These are phyloP conservation scores for Acorus gramineus DNA, from an alignment of 106 monocot genomes.

Conservation along the genomic window DNA sequence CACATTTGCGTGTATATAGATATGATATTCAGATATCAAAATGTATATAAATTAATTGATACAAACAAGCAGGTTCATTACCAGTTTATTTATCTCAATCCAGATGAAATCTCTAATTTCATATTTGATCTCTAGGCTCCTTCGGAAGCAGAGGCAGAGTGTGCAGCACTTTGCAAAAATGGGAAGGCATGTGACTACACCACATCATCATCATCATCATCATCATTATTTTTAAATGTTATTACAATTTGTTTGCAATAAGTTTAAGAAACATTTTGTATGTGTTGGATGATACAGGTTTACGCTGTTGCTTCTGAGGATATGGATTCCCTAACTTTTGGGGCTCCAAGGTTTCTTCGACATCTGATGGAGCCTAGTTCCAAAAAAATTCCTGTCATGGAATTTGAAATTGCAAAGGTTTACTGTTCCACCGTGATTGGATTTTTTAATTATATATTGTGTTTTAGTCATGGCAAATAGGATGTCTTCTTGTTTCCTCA, in stretches of 20 bases:
- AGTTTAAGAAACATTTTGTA: no score
- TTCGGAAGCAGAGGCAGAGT: slow-evolving; percentile 91
- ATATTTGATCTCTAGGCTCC: slow-evolving; percentile 42
- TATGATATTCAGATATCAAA: no score
- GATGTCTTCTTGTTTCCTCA: neutral
- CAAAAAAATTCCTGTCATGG: slow-evolving; percentile 80
- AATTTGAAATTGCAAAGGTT: slow-evolving; percentile 84
- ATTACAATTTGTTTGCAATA: no score
- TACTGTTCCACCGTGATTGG: neutral
- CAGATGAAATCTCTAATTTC: no score
- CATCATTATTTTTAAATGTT: no score
- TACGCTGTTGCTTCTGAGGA: slow-evolving; percentile 94
- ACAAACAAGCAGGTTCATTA: no score
- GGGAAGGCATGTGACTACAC: slow-evolving; percentile 34
- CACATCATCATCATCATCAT: no score
- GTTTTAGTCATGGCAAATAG: neutral
- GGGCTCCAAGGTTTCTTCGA: slow-evolving; percentile 78
- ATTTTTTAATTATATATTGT: neutral
- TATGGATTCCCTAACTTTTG: slow-evolving; percentile 95
- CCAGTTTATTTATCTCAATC: no score
- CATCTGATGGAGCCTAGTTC: slow-evolving; percentile 90
- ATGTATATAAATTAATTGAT: no score
- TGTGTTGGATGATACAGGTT: slow-evolving; percentile 25
- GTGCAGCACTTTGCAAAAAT: slow-evolving; percentile 75
- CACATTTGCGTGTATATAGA: no score